phyloP scores from a whole-genome alignment of 2,329 filamentous ascomycete species.

The Diaporthe citriasiana region DNA sequence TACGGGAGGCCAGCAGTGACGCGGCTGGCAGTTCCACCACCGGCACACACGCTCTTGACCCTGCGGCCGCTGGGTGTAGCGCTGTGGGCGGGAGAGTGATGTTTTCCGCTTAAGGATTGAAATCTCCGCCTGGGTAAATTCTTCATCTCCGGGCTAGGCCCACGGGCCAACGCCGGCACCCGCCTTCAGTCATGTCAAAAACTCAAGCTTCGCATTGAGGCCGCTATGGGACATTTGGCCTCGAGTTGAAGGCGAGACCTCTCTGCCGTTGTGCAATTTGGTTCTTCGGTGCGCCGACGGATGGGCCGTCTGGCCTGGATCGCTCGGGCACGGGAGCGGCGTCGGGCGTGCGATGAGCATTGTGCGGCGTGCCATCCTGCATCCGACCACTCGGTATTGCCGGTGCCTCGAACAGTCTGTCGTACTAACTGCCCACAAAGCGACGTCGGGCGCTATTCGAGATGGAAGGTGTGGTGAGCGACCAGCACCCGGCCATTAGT shows the following conservation, averaged over 20 bases:
- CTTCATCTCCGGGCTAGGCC: conserved; percentile 40
- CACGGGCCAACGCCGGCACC: conserved; percentile 35
- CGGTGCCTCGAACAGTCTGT: background rate
- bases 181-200: conserved; percentile 30
- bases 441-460: background rate
- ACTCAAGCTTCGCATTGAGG: conserved; percentile 20
- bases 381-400: conserved; percentile 24
- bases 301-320: conserved; percentile 15
- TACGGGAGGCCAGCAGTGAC: conserved; percentile 1
- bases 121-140: conserved; percentile 39
- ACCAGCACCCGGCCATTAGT: background rate
- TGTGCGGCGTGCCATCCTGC: conserved; percentile 20
- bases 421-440: conserved; percentile 3
- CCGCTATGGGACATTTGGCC: conserved; percentile 18
- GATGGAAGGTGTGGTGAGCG: background rate
- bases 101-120: conserved; percentile 34
- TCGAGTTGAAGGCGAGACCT: conserved; percentile 12
- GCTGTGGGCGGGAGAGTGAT: conserved; percentile 26
- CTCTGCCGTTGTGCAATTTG: conserved; percentile 8
- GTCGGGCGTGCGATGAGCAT: conserved; percentile 29
- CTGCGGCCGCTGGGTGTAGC: conserved; percentile 22
- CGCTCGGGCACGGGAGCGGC: conserved; percentile 23
- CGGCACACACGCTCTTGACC: background rate
- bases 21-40: conserved; percentile 17
- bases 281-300: conserved; percentile 25